Percentiles rank a stretch among this genome's conserved stretches.
Conservation (phyloP, 75 land plant genomes). For the Pinus albicaulis region DNA sequence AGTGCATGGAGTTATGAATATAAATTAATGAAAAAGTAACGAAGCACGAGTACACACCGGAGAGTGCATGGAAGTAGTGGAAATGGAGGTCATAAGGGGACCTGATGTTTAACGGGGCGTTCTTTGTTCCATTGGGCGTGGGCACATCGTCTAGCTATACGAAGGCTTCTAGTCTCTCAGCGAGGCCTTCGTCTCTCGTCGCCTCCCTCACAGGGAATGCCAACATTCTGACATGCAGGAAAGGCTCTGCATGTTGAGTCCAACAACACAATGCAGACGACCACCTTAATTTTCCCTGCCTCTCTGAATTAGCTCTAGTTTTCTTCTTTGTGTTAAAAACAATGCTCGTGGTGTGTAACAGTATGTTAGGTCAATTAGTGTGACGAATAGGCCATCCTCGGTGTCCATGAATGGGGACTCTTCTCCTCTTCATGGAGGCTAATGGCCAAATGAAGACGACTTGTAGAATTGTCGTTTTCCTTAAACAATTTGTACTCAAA, state of each 20-base stretch:
- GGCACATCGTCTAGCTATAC: constrained; percentile 17
- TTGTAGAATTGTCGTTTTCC: too few relatives aligned
- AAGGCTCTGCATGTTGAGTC: constrained; percentile 4
- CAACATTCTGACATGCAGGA: constrained; percentile 18
- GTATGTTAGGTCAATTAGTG: too few relatives aligned
- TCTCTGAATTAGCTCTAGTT: too few relatives aligned
- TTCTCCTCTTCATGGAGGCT: too few relatives aligned
- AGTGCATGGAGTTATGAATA: background rate
- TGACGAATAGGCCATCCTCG: too few relatives aligned
- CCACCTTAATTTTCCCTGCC: too few relatives aligned
- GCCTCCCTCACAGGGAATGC: constrained; percentile 17
- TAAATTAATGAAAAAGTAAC: constrained; percentile 26
- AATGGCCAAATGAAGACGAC: too few relatives aligned
- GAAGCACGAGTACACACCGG: constrained; percentile 28
- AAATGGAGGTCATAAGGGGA: constrained; percentile 49
- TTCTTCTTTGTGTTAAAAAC: too few relatives aligned
- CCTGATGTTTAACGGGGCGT: constrained; percentile 49
- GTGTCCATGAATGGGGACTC: too few relatives aligned
- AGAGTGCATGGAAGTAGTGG: background rate
- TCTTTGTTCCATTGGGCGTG: constrained; percentile 30
- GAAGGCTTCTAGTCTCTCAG: constrained; percentile 23
- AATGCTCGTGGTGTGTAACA: too few relatives aligned
- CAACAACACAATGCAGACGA: too few relatives aligned
- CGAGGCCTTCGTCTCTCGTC: constrained; percentile 22
- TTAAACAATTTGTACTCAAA: too few relatives aligned